Evolutionary conservation across 306 rosid genomes (phyloP).

Genomic region (Dicorynia guianensis): DNA sequence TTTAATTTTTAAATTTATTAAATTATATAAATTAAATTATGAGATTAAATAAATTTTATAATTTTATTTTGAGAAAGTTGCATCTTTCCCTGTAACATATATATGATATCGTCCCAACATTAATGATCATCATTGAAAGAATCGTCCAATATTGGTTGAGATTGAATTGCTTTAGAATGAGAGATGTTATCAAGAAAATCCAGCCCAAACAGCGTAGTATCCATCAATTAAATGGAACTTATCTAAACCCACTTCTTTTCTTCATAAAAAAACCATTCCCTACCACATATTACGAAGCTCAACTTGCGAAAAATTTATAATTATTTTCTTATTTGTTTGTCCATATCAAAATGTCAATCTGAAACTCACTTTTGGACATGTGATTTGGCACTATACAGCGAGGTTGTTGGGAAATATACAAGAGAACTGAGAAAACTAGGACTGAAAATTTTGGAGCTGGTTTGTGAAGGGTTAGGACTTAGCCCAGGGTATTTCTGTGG

Average conservation of each 20-base stretch:
- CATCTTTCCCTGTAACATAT: too few relatives aligned
- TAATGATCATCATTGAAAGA: not conserved
- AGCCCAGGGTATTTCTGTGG: constrained; percentile 46
- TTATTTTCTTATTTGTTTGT: too few relatives aligned
- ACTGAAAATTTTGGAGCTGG: constrained; percentile 54
- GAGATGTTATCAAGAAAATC: constrained; percentile 10
- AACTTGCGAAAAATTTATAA: not conserved
- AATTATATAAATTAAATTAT: too few relatives aligned
- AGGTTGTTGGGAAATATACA: constrained; percentile 54
- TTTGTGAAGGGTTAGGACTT: constrained; percentile 71
- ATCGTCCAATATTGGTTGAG: not conserved
- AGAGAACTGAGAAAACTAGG: constrained; percentile 49
- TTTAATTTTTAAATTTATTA: too few relatives aligned
- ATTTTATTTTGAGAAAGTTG: too few relatives aligned
- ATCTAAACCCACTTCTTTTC: too few relatives aligned
- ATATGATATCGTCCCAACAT: not conserved
- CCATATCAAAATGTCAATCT: not conserved
- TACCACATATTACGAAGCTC: not conserved
- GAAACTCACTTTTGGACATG: too few relatives aligned
- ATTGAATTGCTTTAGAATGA: not conserved
- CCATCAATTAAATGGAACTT: not conserved
- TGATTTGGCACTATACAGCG: constrained; percentile 48
- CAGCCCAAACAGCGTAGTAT: not conserved
- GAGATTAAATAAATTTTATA: too few relatives aligned
- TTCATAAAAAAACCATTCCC: not conserved